Percentiles rank a stretch among this genome's conserved stretches.
phyloP scores from a whole-genome alignment of 768 basidiomycete genomes.

The Epithele typhae region DNA sequence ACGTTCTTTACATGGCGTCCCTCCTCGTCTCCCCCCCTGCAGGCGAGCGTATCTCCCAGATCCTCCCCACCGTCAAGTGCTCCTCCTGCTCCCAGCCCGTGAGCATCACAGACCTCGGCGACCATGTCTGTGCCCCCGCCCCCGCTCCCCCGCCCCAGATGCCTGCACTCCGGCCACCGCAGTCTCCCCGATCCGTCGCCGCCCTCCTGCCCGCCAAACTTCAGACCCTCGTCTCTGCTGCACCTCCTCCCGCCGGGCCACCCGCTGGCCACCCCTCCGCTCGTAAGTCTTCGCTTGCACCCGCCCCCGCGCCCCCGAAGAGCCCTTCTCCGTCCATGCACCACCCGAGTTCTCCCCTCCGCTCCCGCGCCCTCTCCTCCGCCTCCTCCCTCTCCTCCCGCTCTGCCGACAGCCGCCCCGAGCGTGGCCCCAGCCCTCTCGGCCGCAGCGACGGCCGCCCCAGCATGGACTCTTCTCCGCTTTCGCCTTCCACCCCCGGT shows the following conservation, averaged over 20 bases:
- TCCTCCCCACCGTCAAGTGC: slow-evolving; percentile 82
- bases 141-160: slow-evolving; percentile 43
- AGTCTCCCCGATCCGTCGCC: slow-evolving; percentile 36
- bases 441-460: slow-evolving; percentile 3
- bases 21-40: slow-evolving; percentile 17
- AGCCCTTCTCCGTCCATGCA: slow-evolving; percentile 4
- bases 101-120: slow-evolving; percentile 66
- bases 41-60: slow-evolving; percentile 46
- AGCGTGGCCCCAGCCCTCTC: slow-evolving; percentile 17
- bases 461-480: slow-evolving; percentile 7
- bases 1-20: slow-evolving; percentile 27
- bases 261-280: no score
- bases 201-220: slow-evolving; percentile 48
- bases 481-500: slow-evolving; percentile 16
- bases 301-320: slow-evolving; percentile 15
- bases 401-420: slow-evolving; percentile 12
- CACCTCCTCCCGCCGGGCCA: slow-evolving; percentile 5
- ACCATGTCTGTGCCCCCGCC: slow-evolving; percentile 64
- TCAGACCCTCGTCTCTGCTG: slow-evolving; percentile 37
- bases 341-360: slow-evolving; percentile 4
- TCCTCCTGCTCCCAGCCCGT: slow-evolving; percentile 71
- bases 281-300: slow-evolving; percentile 6
- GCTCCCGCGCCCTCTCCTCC: slow-evolving; percentile 20
- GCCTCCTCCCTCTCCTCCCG: slow-evolving; percentile 14
- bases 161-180: slow-evolving; percentile 30